Percentiles rank a stretch among this genome's conserved stretches.
Evolutionary conservation across 2,329 filamentous ascomycete species (phyloP).

Genomic region (Moelleriella libera): DNA sequence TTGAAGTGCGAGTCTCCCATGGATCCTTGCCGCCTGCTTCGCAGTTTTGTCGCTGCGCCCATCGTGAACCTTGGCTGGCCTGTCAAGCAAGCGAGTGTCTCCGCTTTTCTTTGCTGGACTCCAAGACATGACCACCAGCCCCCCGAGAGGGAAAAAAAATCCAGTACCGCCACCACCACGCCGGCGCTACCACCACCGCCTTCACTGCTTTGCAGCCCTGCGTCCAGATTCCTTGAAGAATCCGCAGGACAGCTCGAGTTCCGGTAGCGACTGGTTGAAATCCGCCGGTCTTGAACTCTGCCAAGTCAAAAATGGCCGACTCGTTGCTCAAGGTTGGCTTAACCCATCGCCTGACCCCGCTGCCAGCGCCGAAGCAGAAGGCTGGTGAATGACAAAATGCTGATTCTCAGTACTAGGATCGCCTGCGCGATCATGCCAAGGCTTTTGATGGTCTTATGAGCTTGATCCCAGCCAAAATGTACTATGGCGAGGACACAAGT

Average conservation of each 20-base stretch:
- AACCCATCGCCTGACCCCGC: constrained; percentile 13
- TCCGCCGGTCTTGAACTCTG: too few relatives aligned
- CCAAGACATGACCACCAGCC: neutral
- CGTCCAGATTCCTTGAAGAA: too few relatives aligned
- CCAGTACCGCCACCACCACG: neutral
- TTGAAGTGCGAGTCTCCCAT: too few relatives aligned
- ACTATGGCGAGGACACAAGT: constrained; percentile 74
- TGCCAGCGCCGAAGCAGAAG: constrained; percentile 4
- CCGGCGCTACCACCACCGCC: too few relatives aligned
- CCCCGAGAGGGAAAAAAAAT: neutral
- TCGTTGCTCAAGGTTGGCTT: constrained; percentile 31
- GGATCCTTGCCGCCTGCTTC: too few relatives aligned
- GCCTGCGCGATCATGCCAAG: constrained; percentile 46
- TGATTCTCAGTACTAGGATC: constrained; percentile 27
- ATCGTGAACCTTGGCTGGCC: too few relatives aligned
- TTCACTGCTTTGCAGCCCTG: too few relatives aligned
- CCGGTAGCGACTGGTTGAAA: too few relatives aligned
- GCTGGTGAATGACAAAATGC: neutral
- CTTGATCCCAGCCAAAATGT: constrained; percentile 78
- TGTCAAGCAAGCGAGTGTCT: too few relatives aligned
- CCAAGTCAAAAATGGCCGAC: constrained; percentile 21
- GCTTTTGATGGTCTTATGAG: constrained; percentile 80
- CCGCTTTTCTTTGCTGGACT: too few relatives aligned
- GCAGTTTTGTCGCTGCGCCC: too few relatives aligned
- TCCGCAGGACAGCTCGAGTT: too few relatives aligned